Evolutionary conservation across 2,329 filamentous ascomycete species (phyloP).

Genomic region (Calonectria henricotiae): DNA sequence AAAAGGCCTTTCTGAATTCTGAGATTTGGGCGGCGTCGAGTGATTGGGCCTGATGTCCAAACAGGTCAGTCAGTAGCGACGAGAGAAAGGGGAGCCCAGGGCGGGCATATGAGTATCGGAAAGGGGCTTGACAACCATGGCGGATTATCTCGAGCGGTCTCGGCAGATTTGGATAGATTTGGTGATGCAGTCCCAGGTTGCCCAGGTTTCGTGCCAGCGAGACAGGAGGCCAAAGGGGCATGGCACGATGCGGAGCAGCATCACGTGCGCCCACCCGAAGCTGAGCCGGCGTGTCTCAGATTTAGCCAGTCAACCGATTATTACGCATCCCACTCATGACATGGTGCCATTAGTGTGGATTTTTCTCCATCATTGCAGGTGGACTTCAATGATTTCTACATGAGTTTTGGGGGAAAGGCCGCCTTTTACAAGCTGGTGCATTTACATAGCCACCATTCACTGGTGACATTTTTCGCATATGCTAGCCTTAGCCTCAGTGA

Average conservation of each 20-base stretch:
- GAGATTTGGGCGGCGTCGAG: conserved; percentile 99
- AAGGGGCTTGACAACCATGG: neutral
- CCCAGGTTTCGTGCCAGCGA: neutral
- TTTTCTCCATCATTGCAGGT: neutral
- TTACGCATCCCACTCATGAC: neutral
- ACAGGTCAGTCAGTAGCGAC: neutral
- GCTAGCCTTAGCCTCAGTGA: neutral
- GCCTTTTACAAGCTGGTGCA: neutral
- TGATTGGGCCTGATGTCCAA: conserved; percentile 86
- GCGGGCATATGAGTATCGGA: too few species aligned
- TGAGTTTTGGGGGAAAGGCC: neutral
- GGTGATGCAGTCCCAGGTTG: conserved; percentile 6
- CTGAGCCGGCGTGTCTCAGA: conserved; percentile 1
- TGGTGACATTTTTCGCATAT: neutral
- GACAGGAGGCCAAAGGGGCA: neutral
- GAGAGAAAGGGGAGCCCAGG: neutral
- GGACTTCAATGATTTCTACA: neutral
- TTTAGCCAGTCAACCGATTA: conserved; percentile 6
- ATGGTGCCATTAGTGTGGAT: neutral
- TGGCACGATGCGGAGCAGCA: conserved; percentile 2
- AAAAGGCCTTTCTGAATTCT: conserved; percentile 99
- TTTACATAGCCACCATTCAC: neutral
- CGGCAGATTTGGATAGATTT: neutral
- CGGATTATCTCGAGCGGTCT: neutral
- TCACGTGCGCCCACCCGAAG: neutral